Base-by-base conservation (phyloP, 805 yeast species). In the Schizosaccharomyces cryophilus region DNA sequence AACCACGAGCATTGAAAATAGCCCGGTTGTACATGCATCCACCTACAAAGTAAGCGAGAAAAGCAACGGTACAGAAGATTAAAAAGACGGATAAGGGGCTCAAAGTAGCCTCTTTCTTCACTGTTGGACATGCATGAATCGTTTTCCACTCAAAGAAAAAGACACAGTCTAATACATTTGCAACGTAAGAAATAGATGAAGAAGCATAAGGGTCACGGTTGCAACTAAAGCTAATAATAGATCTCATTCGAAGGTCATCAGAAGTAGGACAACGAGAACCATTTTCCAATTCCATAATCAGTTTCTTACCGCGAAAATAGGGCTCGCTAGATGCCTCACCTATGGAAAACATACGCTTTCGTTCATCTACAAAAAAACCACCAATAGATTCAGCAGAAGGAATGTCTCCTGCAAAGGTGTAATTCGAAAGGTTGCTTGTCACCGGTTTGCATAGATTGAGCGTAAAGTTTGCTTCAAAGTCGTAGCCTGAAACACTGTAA, bases 71-170 rank as follows among this genome's bases (percentile, higher is more conserved):
- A 19, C 66, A 60, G 64, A 84, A 82, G 59, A 84, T 80, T 74
- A 85, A 80, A 61, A 84, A 76, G 2, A 83, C 80, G 19, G 83
- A 82, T 61, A 79, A 62, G 21, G 74, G 73, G 24, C 68, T 65
- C 63, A 71, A 63, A 7, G 84, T 80, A 29, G 61, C 11, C 9
- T 59, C 54, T 30, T 61, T 61, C n/a, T 64, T 62, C 17, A 64
- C 65, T 0, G 88, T 83, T 0, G 95, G 86, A 70, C 96, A 87
- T 0, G 95, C 95, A 71, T 83, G 84, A 54, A 85, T 81, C 3
- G 95, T 85, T 65, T 87, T 73, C 40, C 87, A 87, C 67, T 87
- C 95, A 69, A 87, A 87, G 67, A 83, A 79, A 69, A 85, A 87
- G 45, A 83, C 80, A 71, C 96, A 87, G 64, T 87, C 85, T 69